Evolutionary conservation across 805 yeast genomes (phyloP).

Genomic region (Yamadazyma olivae): DNA sequence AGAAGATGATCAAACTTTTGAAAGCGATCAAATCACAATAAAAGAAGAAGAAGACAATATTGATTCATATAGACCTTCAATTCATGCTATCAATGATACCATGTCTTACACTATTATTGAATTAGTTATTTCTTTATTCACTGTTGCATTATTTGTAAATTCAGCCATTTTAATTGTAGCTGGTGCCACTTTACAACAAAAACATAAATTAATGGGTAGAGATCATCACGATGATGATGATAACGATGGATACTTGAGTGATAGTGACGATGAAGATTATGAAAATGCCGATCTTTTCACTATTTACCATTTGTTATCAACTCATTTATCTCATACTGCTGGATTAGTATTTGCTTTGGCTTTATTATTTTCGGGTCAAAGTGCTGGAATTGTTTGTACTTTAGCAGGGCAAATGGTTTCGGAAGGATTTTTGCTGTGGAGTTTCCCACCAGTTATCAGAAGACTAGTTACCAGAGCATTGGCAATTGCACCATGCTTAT

Average conservation of each 20-base stretch:
- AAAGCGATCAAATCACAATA: neutral
- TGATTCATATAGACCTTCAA: constrained; percentile 35
- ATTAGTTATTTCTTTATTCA: constrained; percentile 36
- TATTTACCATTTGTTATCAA: constrained; percentile 66
- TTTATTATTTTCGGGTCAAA: constrained; percentile 84
- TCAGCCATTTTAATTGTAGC: constrained; percentile 74
- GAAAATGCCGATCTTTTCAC: constrained; percentile 73
- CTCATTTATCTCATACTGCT: constrained; percentile 78
- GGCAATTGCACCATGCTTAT: constrained; percentile 81
- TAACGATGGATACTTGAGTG: constrained; percentile 14
- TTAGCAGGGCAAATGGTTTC: constrained; percentile 92
- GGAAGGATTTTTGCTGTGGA: constrained; percentile 83
- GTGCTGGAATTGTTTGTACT: constrained; percentile 93
- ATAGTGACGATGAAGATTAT: constrained; percentile 39
- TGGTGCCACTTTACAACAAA: constrained; percentile 68
- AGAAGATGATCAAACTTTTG: neutral
- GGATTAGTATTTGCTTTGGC: constrained; percentile 89
- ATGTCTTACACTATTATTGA: constrained; percentile 39
- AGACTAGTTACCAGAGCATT: constrained; percentile 77
- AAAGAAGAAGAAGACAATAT: constrained; percentile 3
- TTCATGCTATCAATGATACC: constrained; percentile 39
- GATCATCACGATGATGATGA: constrained; percentile 13
- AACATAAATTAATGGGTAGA: constrained; percentile 2
- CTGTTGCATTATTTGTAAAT: constrained; percentile 44
- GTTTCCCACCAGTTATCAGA: constrained; percentile 77